Base-by-base conservation (phyloP, 1,284 basidiomycete species). In the Apiotrichum gamsii region DNA sequence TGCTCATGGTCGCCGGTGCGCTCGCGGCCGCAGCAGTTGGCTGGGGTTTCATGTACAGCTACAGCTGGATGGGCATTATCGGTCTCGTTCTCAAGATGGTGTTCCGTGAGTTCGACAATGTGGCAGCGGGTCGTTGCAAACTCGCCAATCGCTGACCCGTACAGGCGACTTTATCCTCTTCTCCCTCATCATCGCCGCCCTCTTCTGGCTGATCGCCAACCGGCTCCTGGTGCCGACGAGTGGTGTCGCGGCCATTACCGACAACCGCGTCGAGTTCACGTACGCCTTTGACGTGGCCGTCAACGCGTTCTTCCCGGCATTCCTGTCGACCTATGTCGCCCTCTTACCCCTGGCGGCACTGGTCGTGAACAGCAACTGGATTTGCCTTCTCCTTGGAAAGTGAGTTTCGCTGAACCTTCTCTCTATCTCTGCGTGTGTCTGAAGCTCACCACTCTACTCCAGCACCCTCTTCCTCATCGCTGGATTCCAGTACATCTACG, bases 201-300 rank as follows among this genome's bases (percentile, higher is more conserved):
- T 87, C 8, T 70, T 94, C 25, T 93, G 88, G 87, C 85, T 84
- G 47, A 79, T 84, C 34, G 79, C 85, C 21, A 90, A 89, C 67
- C 78, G 61, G 72, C 77, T 89, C 18, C 72, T 87, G 37, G 82
- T 84, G 1, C 80, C 85, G 13, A 80, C 85, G 6, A 38, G 83
- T 0, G 58, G 58, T 1, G 43, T 85, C 67, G 81, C 82, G 15
- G 80, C 82, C 3, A 79, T 81, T 0, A 77, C 80, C 6, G 86
- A 89, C 59, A 82, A 85, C 19, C 70, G 74, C 14, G 85, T 91
- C 36, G 88, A 91, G 76, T 90, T 86, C 84, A 85, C 84, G 15
- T 95, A 93, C 71, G 87, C 87, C 14, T 93, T 96, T 62, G 91
- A 95, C 70, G 87, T 95, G 15, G 90, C 93, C 65, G 90, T 86